Evolutionary conservation across 352 stramenopile species (phyloP).

Genomic region (Phytophthora quininea): DNA sequence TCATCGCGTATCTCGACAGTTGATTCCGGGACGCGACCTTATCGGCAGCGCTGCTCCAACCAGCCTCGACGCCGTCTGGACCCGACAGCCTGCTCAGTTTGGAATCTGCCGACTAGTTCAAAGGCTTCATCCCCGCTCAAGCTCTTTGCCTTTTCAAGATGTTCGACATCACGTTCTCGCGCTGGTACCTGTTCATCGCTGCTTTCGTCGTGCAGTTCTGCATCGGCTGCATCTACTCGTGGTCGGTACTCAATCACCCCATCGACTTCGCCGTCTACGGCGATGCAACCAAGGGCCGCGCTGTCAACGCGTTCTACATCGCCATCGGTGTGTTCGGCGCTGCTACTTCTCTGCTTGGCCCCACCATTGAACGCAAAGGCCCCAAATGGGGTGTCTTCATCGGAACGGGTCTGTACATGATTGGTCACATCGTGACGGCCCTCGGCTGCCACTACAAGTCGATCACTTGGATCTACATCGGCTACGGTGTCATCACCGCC

Average conservation of each 20-base stretch:
- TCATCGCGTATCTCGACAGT: slow-evolving; percentile 1
- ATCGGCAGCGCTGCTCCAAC: background rate
- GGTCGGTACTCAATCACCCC: slow-evolving; percentile 75
- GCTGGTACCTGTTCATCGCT: slow-evolving; percentile 71
- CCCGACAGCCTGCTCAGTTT: slow-evolving; percentile 1
- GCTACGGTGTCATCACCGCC: slow-evolving; percentile 68
- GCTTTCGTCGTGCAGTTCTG: slow-evolving; percentile 70
- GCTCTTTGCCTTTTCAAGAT: slow-evolving; percentile 10
- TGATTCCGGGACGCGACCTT: background rate
- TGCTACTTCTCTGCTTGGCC: slow-evolving; percentile 55
- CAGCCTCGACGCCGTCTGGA: background rate
- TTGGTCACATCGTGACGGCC: slow-evolving; percentile 61
- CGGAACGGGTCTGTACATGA: slow-evolving; percentile 51
- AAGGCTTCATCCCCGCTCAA: slow-evolving; percentile 12
- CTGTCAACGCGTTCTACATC: slow-evolving; percentile 78
- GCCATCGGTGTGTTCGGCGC: slow-evolving; percentile 62
- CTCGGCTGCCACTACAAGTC: slow-evolving; percentile 58
- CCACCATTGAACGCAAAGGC: slow-evolving; percentile 66
- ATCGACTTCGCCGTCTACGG: slow-evolving; percentile 62
- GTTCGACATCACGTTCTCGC: slow-evolving; percentile 31
- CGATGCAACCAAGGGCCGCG: slow-evolving; percentile 49
- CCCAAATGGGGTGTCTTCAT: slow-evolving; percentile 50
- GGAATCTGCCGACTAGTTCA: slow-evolving; percentile 3
- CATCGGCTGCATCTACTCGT: slow-evolving; percentile 76
- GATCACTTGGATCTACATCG: slow-evolving; percentile 61